A percentile compares a stretch with the other conserved stretches of the same genome.
These are phyloP conservation scores for Plasmodium chabaudi DNA, from an alignment of 169 alveolate genomes.

Conservation along the genomic window DNA sequence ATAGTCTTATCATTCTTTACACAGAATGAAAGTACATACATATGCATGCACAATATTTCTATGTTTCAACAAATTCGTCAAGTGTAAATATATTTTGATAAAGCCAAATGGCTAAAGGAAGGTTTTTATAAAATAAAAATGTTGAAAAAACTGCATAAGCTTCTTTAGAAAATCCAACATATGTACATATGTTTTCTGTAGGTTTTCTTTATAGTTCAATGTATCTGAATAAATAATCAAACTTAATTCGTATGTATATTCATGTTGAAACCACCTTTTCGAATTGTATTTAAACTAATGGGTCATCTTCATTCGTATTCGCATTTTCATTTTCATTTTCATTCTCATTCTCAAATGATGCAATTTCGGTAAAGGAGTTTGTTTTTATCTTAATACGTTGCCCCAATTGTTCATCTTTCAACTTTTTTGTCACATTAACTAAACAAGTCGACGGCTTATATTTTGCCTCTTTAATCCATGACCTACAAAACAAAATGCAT, in stretches of 20 bases:
- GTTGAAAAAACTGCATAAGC: too few relatives aligned
- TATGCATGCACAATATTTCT: too few relatives aligned
- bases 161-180: too few relatives aligned
- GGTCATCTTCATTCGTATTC: conserved; percentile 47
- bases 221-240: too few relatives aligned
- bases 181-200: too few relatives aligned
- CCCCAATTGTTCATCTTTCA: conserved; percentile 47
- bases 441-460: conserved; percentile 55
- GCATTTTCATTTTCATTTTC: conserved; percentile 33
- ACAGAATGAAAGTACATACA: too few relatives aligned
- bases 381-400: conserved; percentile 24
- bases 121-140: too few relatives aligned
- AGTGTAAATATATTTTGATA: too few relatives aligned
- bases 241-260: background rate
- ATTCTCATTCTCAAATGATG: conserved; percentile 54
- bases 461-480: conserved; percentile 74
- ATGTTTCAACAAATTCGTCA: too few relatives aligned
- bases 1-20: too few relatives aligned
- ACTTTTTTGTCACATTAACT: conserved; percentile 54
- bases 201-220: too few relatives aligned
- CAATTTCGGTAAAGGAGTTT: conserved; percentile 24
- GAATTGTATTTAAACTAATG: conserved; percentile 15
- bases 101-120: too few relatives aligned
- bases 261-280: background rate
- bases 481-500: conserved; percentile 18